phyloP scores from a whole-genome alignment of 345 rosid genomes.

The Rhodamnia argentea region DNA sequence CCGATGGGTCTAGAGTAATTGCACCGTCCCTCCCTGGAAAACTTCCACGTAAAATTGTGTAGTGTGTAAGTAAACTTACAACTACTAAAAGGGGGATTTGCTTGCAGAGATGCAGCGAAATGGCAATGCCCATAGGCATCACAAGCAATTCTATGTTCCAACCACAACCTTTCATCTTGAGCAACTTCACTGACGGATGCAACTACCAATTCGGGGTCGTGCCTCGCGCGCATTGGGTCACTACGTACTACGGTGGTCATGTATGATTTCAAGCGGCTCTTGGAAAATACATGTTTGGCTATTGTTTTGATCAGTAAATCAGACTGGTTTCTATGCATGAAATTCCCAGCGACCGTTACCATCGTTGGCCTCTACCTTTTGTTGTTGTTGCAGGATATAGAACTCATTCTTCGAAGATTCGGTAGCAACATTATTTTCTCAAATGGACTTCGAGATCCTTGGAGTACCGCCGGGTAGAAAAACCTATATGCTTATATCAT shows the following conservation, averaged over 20 bases:
- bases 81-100: not conserved
- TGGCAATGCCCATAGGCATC: constrained; percentile 32
- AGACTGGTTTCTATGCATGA: not conserved
- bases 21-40: not conserved
- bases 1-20: not conserved
- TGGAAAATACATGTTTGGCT: not conserved
- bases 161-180: constrained; percentile 7
- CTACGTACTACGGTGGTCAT: constrained; percentile 41
- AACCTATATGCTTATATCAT: too few relatives aligned
- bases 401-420: constrained; percentile 26
- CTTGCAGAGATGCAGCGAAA: constrained; percentile 36
- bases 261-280: constrained; percentile 1
- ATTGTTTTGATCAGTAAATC: not conserved
- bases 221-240: constrained; percentile 49
- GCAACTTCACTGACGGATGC: constrained; percentile 2
- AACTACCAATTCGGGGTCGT: constrained; percentile 2
- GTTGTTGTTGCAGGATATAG: constrained; percentile 21
- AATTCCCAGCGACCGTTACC: too few relatives aligned
- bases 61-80: not conserved
- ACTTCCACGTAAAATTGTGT: not conserved
- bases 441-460: constrained; percentile 46
- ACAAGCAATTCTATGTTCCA: constrained; percentile 31
- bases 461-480: constrained; percentile 40
- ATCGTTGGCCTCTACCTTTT: not conserved
- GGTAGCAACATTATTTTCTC: constrained; percentile 58